Base-by-base conservation (phyloP, 2,329 filamentous ascomycete genomes). In the Cucurbitaria berberidis region DNA sequence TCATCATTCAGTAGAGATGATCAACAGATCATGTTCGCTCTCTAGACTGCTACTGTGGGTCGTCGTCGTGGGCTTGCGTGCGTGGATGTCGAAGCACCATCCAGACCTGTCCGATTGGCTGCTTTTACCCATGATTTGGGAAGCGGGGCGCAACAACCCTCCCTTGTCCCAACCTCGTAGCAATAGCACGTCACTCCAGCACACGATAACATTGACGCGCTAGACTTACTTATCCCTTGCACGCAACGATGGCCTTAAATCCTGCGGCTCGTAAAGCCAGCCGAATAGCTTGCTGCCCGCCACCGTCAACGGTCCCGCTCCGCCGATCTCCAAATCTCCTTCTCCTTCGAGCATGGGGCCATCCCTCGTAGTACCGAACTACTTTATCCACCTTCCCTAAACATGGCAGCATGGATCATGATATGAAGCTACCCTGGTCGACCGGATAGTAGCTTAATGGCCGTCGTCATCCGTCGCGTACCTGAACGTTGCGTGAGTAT, bases 301-400 rank as follows among this genome's bases (percentile, higher is more conserved):
- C 43, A 51, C 46, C 18, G 35, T 22, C 39, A 49, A 55, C 47
- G 52, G 50, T 46, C 48, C 53, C 55, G 49, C 51, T 50, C 43
- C 48, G 58, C 51, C 53, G 60, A 67, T 67, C 57, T 45, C 48
- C 51, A 38, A 48, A 21, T 57, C 66, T 63, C 67, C 67, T 71
- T 59, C 68, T 68, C 19, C 15, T 56, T 70, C 27, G 39, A 65
- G 68, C 44, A 47, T 63, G 59, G 64, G 30, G 29, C 30, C 38
- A 43, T 41, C 40, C n/a, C 36, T 58, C 45, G 40, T 48, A 50
- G 47, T 38, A 56, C 42, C 47, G 53, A 45, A 47, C 51, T 60
- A 50, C 53, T 51, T 55, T 57, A 59, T 51, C 59, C 56, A 69
- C 68, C 67, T 71, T 67, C 68, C 67, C 38, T 38, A 69, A 65